A percentile compares a stretch with the other conserved stretches of the same genome.
Conservation (phyloP, 192 early-diverging fungal genomes). For the Entomortierella parvispora region DNA sequence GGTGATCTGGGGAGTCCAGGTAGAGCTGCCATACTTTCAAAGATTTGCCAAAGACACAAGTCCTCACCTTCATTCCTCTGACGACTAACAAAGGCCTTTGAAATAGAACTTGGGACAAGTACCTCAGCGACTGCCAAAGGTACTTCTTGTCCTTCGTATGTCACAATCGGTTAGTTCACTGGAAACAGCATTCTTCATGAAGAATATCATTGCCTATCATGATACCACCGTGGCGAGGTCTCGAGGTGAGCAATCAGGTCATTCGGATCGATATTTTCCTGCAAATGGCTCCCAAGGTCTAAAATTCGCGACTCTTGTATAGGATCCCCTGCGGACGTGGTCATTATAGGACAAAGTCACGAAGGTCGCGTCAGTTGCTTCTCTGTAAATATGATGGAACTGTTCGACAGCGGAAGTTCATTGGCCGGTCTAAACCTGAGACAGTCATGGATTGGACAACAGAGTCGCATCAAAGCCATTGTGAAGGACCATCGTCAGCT, state of each 20-base stretch:
- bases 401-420: conserved; percentile 72
- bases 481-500: conserved; percentile 53
- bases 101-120: conserved; percentile 67
- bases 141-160: conserved; percentile 72
- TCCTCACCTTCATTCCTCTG: too few relatives aligned
- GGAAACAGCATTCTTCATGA: conserved; percentile 70
- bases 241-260: conserved; percentile 14
- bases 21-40: too few relatives aligned
- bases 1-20: conserved; percentile 84
- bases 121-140: conserved; percentile 73
- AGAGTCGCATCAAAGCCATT: conserved; percentile 56
- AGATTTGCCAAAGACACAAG: too few relatives aligned
- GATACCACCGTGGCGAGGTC: conserved; percentile 49
- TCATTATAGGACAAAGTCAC: conserved; percentile 65
- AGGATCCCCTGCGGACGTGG: conserved; percentile 67
- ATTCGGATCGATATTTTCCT: not conserved
- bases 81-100: too few relatives aligned
- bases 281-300: not conserved
- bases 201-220: conserved; percentile 58
- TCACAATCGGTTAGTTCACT: conserved; percentile 60
- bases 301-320: not conserved
- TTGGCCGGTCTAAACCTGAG: conserved; percentile 64
- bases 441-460: conserved; percentile 78
- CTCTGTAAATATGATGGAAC: conserved; percentile 79
- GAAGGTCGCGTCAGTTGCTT: conserved; percentile 74